A percentile compares a stretch with the other conserved stretches of the same genome.
Conservation (phyloP, 768 basidiomycete genomes). For the Cystobasidium ongulense region DNA sequence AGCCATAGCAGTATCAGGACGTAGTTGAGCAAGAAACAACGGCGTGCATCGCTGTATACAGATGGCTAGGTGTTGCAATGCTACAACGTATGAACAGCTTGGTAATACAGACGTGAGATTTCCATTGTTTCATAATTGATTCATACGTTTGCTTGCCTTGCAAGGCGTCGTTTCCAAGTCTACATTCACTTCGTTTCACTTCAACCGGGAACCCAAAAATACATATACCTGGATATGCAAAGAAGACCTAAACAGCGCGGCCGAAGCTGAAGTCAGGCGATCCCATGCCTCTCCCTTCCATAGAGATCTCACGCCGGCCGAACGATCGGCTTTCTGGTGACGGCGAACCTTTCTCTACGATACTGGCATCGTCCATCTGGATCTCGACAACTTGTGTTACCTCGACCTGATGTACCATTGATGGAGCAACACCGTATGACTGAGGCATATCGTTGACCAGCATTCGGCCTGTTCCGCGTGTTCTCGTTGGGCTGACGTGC, state of each 20-base stretch:
- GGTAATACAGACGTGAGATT: background rate
- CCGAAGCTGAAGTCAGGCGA: background rate
- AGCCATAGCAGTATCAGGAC: background rate
- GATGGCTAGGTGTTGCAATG: background rate
- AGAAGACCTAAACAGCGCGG: background rate
- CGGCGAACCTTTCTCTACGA: background rate
- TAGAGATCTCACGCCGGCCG: background rate
- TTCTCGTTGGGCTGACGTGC: background rate
- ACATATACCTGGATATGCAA: background rate
- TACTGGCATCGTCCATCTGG: background rate
- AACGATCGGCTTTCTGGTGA: background rate
- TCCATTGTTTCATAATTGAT: background rate
- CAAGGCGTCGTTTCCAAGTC: background rate
- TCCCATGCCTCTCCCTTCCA: too few species aligned
- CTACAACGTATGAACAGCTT: too few species aligned
- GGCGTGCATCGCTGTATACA: background rate
- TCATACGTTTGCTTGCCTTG: background rate
- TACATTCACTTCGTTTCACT: background rate
- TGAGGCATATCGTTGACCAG: background rate
- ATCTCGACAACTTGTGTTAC: background rate
- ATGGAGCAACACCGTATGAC: background rate
- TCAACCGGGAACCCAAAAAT: background rate
- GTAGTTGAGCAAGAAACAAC: background rate
- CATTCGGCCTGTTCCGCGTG: background rate
- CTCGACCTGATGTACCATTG: slow-evolving; percentile 14